Percentiles rank a stretch among this genome's conserved stretches.
Evolutionary conservation across 148 eudicot genomes (phyloP).

Genomic region (Arctostaphylos glauca): DNA sequence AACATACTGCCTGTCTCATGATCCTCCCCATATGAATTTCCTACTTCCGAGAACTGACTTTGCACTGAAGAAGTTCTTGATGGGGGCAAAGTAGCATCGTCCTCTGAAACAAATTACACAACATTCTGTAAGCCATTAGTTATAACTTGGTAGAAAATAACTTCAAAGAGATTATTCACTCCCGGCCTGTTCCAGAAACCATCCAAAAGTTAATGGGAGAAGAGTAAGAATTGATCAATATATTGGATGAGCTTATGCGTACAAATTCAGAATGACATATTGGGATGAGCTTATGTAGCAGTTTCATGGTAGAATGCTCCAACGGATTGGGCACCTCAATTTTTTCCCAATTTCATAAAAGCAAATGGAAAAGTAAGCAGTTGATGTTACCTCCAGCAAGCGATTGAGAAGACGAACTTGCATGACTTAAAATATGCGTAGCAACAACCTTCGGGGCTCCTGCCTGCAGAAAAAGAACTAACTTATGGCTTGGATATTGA

Average conservation of each 20-base stretch:
- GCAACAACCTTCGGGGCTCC: slow-evolving; percentile 31
- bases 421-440: slow-evolving; percentile 22
- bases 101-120: slow-evolving; percentile 38
- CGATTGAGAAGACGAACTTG: slow-evolving; percentile 38
- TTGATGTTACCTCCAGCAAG: slow-evolving; percentile 37
- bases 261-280: neutral
- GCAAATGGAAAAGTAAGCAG: neutral
- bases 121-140: neutral
- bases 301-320: neutral
- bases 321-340: neutral
- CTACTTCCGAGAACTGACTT: slow-evolving; percentile 55
- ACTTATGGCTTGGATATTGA: neutral
- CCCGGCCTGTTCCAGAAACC: neutral
- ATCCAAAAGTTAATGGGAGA: neutral
- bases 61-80: slow-evolving; percentile 43
- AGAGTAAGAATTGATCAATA: neutral
- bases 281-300: neutral
- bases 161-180: neutral
- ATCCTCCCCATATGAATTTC: slow-evolving; percentile 44
- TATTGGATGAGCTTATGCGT: neutral
- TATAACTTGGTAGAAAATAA: neutral
- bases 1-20: slow-evolving; percentile 30
- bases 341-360: neutral
- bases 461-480: slow-evolving; percentile 33
- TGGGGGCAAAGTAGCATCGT: slow-evolving; percentile 42